Evolutionary conservation across 2,329 filamentous ascomycete species (phyloP).

Genomic region (Magnaporthales sp.): DNA sequence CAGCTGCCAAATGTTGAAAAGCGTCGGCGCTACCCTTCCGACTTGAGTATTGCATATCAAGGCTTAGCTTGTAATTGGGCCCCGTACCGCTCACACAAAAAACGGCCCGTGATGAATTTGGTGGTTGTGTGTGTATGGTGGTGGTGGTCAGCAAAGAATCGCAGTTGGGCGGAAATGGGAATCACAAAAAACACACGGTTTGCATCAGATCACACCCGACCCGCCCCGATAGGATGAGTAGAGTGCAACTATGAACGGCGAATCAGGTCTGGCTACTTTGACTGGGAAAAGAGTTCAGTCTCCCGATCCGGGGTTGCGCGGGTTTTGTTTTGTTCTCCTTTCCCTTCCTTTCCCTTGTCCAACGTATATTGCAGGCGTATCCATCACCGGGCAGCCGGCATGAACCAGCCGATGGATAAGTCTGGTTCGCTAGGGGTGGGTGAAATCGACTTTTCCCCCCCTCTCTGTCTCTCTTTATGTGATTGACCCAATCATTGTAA

Average conservation of each 20-base stretch:
- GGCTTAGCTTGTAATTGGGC: background rate
- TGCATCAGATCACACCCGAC: background rate
- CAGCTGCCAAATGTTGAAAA: background rate
- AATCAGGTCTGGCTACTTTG: too few species aligned
- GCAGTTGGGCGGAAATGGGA: too few species aligned
- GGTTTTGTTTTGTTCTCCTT: background rate
- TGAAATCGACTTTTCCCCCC: background rate
- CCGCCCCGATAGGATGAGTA: background rate
- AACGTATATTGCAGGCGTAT: background rate
- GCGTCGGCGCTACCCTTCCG: background rate
- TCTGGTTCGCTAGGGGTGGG: background rate
- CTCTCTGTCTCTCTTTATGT: background rate
- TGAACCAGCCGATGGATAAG: background rate
- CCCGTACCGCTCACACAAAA: background rate
- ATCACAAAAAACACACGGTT: background rate
- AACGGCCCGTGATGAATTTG: background rate
- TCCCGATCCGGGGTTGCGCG: background rate
- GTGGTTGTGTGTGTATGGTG: background rate
- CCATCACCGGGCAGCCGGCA: background rate
- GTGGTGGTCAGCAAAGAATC: background rate
- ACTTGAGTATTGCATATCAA: background rate
- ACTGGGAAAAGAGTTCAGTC: too few species aligned
- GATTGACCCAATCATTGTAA: background rate
- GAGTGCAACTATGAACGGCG: background rate
- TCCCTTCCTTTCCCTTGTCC: background rate